These are phyloP conservation scores for Podaxis pistillaris DNA, from an alignment of 768 basidiomycete genomes.

Conservation along the genomic window DNA sequence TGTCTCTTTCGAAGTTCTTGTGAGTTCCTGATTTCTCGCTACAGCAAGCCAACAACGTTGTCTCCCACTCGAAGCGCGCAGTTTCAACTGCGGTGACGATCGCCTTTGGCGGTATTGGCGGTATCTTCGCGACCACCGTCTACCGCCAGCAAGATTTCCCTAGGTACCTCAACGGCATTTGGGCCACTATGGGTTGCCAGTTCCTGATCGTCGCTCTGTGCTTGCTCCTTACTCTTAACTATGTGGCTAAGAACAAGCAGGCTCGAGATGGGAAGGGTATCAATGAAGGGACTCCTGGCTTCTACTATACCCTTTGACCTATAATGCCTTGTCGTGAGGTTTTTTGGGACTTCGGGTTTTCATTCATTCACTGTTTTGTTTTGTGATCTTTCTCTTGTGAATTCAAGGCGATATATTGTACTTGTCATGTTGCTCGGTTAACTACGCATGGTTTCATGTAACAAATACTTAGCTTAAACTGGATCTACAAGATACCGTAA, in stretches of 20 bases:
- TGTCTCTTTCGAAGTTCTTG: neutral
- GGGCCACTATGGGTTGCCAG: conserved; percentile 36
- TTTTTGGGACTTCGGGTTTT: neutral
- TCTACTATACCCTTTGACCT: conserved; percentile 37
- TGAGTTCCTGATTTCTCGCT: neutral
- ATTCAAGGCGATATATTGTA: too few species aligned
- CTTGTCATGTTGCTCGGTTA: too few species aligned
- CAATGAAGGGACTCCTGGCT: conserved; percentile 36
- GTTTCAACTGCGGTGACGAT: conserved; percentile 37
- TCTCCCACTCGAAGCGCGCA: conserved; percentile 36
- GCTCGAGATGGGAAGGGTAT: conserved; percentile 30
- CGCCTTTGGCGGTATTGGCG: conserved; percentile 36
- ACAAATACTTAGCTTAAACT: too few species aligned
- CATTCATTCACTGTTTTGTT: neutral
- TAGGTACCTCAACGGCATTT: conserved; percentile 30
- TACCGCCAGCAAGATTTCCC: conserved; percentile 36
- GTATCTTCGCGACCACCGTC: conserved; percentile 37
- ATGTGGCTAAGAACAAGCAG: conserved; percentile 28
- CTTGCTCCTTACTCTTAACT: conserved; percentile 25
- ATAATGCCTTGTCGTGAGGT: neutral
- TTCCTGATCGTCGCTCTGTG: conserved; percentile 30
- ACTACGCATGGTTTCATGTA: too few species aligned
- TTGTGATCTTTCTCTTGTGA: neutral
- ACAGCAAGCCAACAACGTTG: conserved; percentile 36
- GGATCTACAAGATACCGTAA: too few species aligned